Evolutionary conservation across 164 flowering plant species (phyloP), one percentile per base, ranked within the genome.

Genomic region (Vitis amurensis): DNA sequence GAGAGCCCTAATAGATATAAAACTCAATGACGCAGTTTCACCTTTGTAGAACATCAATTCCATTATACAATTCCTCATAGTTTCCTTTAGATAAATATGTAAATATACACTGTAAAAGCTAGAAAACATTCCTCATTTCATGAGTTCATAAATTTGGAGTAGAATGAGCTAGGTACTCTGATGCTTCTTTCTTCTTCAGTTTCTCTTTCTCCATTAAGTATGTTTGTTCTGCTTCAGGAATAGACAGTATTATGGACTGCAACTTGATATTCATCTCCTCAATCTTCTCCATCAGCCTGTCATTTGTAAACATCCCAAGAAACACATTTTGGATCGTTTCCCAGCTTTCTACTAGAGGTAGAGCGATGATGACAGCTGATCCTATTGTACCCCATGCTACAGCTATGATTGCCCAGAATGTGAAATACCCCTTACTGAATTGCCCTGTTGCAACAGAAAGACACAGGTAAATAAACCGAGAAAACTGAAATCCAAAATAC

Each of bases 341-440:
- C 99, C 96, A 86, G 81, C 99, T 95, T 75, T 95, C 99, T 0
- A 80, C 73, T 37, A 93, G 29, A 4, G 98, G 99, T 31, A 95
- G 75, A 50, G 83, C 89, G 1, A 95, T 87, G 48, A 93, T 91
- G 23, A 91, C 92, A 0, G 81, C 90, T 1, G 99, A 93, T 62
- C 84, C 99, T 55, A 95, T 68, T 11, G 99, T 91, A 7, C 99
- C 99, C 99, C 99, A 95, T 30, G 89, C 88, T 47, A 95, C 83
- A 0, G 99, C 88, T 7, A 95, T 84, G 5, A 88, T 84, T 59
- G 97, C 91, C 99, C 99, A 95, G 74, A 91, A 91, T 71, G 94
- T 88, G 83, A 95, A 95, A 82, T 93, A 95, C 15, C 91, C 91
- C 37, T 78, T 23, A 71, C 83, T 90, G 84, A 92, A 94, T 59